Conservation (phyloP, 371 early-diverging fungal genomes). For the Enteropsectra breve region DNA sequence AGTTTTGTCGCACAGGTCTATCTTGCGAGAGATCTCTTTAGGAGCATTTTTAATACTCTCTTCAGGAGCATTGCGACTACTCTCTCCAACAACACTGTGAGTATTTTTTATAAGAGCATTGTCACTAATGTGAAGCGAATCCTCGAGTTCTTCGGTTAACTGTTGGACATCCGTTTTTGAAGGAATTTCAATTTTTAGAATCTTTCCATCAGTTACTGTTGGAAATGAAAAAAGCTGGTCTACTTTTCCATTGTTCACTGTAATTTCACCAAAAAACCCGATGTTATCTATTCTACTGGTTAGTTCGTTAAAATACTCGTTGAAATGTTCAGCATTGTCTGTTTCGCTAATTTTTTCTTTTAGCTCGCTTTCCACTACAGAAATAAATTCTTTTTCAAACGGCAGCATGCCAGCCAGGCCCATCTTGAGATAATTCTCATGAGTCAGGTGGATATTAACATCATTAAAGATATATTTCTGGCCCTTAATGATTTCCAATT, state of each 20-base stretch:
- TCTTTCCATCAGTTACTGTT: background rate
- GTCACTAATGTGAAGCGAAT: background rate
- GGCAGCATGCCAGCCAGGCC: slow-evolving; percentile 35
- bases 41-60: background rate
- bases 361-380: background rate
- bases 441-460: slow-evolving; percentile 40
- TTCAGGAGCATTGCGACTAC: background rate
- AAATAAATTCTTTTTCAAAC: slow-evolving; percentile 39
- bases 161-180: background rate
- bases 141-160: no score
- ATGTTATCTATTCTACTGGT: slow-evolving; percentile 25
- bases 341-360: slow-evolving; percentile 6
- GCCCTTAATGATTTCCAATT: slow-evolving; percentile 44
- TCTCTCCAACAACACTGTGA: background rate
- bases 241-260: slow-evolving; percentile 26
- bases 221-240: slow-evolving; percentile 31
- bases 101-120: no score
- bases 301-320: slow-evolving; percentile 29
- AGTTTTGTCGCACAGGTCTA: background rate
- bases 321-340: slow-evolving; percentile 31
- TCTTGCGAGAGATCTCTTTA: background rate
- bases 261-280: slow-evolving; percentile 33
- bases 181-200: background rate
- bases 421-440: slow-evolving; percentile 21
- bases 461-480: slow-evolving; percentile 48